These are phyloP conservation scores for Ascochyta rabiei DNA, from an alignment of 2,329 filamentous ascomycete species.

Conservation along the genomic window DNA sequence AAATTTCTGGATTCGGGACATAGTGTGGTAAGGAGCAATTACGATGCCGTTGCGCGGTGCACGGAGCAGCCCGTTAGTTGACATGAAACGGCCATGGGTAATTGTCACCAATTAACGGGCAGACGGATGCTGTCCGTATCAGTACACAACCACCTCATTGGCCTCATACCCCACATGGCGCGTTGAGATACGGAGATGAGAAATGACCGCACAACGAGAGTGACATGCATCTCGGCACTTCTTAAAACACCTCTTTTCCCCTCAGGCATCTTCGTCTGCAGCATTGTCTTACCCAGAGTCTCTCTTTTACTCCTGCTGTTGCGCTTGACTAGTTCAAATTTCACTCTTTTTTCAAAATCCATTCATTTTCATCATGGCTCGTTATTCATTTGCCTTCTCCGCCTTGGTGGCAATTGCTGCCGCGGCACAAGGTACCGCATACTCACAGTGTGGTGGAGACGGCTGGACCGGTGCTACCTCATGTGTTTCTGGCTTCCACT, in stretches of 20 bases:
- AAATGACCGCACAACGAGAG: no score
- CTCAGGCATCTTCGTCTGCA: neutral
- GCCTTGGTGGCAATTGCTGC: constrained; percentile 6
- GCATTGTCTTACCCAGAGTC: neutral
- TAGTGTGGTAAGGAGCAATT: no score
- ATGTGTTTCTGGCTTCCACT: constrained; percentile 46
- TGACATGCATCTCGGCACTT: no score
- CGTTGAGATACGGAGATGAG: no score
- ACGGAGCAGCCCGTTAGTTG: neutral
- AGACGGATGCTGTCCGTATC: no score
- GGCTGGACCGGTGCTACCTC: constrained; percentile 45
- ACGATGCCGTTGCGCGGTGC: no score
- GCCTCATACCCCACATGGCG: no score
- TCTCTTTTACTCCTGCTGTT: neutral
- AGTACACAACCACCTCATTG: no score
- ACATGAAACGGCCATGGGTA: neutral
- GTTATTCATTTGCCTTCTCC: neutral
- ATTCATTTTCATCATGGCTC: neutral
- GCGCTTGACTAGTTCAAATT: neutral
- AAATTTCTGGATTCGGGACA: neutral
- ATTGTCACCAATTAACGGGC: no score
- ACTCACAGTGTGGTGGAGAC: constrained; percentile 51
- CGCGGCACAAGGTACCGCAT: constrained; percentile 8
- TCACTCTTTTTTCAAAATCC: neutral
- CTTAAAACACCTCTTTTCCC: no score